Conservation (phyloP, 331 rosid species). For the Malus hybrid region DNA sequence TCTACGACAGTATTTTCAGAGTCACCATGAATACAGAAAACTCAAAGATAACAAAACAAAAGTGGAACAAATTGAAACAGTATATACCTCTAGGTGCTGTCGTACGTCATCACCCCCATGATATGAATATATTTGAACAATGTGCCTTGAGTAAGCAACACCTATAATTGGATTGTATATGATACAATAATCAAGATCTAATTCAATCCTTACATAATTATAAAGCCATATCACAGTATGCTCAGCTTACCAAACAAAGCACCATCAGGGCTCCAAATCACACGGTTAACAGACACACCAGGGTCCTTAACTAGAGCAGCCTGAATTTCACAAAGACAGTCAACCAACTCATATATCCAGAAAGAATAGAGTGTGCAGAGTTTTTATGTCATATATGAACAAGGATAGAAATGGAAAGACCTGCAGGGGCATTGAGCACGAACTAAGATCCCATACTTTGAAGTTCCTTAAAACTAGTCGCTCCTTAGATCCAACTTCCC, state of each 20-base stretch:
- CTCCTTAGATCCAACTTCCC: constrained; percentile 92
- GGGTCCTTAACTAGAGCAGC: constrained; percentile 55
- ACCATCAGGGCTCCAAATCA: constrained; percentile 66
- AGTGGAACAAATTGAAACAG: neutral
- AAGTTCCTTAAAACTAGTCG: constrained; percentile 64
- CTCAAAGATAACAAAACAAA: constrained; percentile 5
- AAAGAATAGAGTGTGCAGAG: neutral
- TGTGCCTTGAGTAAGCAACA: constrained; percentile 96
- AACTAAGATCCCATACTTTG: constrained; percentile 85
- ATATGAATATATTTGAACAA: constrained; percentile 92
- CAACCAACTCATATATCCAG: neutral
- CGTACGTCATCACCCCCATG: constrained; percentile 64
- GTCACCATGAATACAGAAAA: constrained; percentile 2
- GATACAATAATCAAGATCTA: neutral
- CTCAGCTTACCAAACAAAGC: constrained; percentile 44
- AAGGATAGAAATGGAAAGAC: constrained; percentile 22
- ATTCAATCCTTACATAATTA: neutral
- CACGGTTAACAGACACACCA: constrained; percentile 59
- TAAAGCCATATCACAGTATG: constrained; percentile 1
- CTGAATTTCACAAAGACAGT: constrained; percentile 25
- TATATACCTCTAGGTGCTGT: constrained; percentile 77
- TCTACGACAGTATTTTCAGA: constrained; percentile 34
- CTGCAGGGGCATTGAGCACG: constrained; percentile 77
- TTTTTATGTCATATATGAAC: constrained; percentile 1
- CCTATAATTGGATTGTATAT: constrained; percentile 37